A percentile compares a stretch with the other conserved stretches of the same genome.
phyloP scores from a whole-genome alignment of 2,329 filamentous ascomycete species.

The Xylaria polymorpha region DNA sequence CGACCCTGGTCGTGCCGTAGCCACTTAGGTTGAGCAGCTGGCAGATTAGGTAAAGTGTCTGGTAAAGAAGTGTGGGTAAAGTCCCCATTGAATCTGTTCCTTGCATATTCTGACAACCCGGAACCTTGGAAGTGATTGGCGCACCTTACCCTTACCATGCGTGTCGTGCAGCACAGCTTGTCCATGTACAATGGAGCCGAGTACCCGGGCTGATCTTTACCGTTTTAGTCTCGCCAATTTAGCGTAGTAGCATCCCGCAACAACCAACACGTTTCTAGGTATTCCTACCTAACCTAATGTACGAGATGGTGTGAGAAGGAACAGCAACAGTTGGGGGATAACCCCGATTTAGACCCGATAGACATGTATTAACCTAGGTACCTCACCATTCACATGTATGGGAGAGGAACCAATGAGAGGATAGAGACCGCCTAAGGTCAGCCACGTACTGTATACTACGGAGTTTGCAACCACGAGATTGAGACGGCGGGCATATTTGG shows the following conservation, averaged over 20 bases:
- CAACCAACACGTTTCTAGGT: slow-evolving; percentile 9
- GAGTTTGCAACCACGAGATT: not conserved
- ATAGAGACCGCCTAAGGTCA: not conserved
- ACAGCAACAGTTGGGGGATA: slow-evolving; percentile 14
- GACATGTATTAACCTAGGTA: not conserved
- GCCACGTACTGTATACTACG: not conserved
- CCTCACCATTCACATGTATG: not conserved
- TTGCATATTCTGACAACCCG: slow-evolving; percentile 30
- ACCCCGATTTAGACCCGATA: slow-evolving; percentile 2
- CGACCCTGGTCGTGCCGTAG: slow-evolving; percentile 5
- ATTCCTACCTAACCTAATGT: not conserved
- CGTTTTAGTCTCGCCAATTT: slow-evolving; percentile 6
- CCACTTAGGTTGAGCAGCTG: slow-evolving; percentile 33
- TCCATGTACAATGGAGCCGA: slow-evolving; percentile 25
- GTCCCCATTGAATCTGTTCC: slow-evolving; percentile 25
- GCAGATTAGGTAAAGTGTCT: slow-evolving; percentile 30
- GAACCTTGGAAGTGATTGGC: slow-evolving; percentile 29
- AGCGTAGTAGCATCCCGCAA: not conserved
- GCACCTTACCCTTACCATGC: too few relatives aligned
- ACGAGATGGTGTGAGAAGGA: not conserved
- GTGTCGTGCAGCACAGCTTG: slow-evolving; percentile 26
- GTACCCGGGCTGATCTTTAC: slow-evolving; percentile 27
- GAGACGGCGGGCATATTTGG: not conserved
- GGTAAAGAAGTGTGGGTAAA: not conserved
- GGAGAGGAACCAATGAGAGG: not conserved